These are phyloP conservation scores for Fragaria iinumae DNA, from an alignment of 306 rosid species.

Conservation along the genomic window DNA sequence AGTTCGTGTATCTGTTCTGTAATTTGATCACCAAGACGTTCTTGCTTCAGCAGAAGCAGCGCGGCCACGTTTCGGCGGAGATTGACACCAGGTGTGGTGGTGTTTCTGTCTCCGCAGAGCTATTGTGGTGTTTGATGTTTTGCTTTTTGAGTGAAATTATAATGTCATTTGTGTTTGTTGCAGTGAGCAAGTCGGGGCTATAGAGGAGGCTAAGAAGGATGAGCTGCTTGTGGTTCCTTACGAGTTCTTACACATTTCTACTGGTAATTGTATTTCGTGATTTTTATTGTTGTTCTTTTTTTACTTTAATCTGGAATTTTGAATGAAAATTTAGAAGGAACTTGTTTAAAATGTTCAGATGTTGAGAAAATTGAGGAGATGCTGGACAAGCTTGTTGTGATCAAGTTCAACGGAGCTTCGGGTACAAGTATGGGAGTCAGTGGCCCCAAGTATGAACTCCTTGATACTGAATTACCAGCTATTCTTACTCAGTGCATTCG, in stretches of 20 bases:
- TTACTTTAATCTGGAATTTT: not conserved
- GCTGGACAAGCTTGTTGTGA: conserved; percentile 67
- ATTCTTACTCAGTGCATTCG: not conserved
- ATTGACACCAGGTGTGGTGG: not conserved
- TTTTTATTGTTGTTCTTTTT: too few species aligned
- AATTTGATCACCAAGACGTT: conserved; percentile 78
- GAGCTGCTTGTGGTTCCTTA: conserved; percentile 52
- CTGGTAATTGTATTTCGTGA: not conserved
- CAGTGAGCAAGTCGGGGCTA: conserved; percentile 37
- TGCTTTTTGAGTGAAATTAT: not conserved
- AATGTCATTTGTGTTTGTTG: conserved; percentile 3
- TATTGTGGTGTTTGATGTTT: not conserved
- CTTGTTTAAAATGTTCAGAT: conserved; percentile 31
- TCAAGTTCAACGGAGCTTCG: conserved; percentile 51
- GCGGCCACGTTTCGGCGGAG: conserved; percentile 9
- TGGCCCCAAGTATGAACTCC: conserved; percentile 53
- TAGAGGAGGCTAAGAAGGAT: conserved; percentile 35
- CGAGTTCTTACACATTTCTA: conserved; percentile 10
- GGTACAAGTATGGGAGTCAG: conserved; percentile 47
- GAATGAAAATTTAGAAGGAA: not conserved
- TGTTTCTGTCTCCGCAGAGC: not conserved
- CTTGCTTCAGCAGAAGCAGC: conserved; percentile 42
- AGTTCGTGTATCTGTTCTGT: conserved; percentile 70
- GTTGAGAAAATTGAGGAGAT: conserved; percentile 45
- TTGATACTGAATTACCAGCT: not conserved